These are phyloP conservation scores for Didymella sp. DNA, from an alignment of 2,329 filamentous ascomycete species.

Conservation along the genomic window DNA sequence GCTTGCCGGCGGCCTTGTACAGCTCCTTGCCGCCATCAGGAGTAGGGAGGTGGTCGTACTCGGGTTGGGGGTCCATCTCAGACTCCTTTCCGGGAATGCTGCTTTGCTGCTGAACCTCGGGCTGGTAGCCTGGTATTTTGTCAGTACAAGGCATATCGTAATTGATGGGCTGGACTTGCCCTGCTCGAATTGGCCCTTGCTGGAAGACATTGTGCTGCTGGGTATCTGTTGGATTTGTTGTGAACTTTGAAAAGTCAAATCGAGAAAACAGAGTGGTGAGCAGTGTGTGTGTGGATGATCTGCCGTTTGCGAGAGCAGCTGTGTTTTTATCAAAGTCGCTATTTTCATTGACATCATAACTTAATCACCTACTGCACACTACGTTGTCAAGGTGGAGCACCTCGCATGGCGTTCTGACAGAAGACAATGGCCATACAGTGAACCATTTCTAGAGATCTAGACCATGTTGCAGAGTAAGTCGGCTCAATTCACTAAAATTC, in stretches of 20 bases:
- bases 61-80: constrained; percentile 65
- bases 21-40: constrained; percentile 70
- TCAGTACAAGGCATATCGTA: constrained; percentile 3
- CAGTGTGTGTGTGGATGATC: neutral
- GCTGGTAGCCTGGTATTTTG: constrained; percentile 52
- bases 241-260: neutral
- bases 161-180: constrained; percentile 27
- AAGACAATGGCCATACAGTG: neutral
- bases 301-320: constrained; percentile 12
- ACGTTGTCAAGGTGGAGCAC: constrained; percentile 25
- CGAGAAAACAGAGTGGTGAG: neutral
- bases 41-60: constrained; percentile 70
- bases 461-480: neutral
- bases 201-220: constrained; percentile 57
- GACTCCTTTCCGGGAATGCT: constrained; percentile 60
- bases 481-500: neutral
- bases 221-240: neutral
- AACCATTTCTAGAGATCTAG: neutral
- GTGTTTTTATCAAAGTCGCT: constrained; percentile 21
- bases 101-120: constrained; percentile 59
- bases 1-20: constrained; percentile 78
- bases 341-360: constrained; percentile 39
- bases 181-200: constrained; percentile 48
- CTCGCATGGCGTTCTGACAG: constrained; percentile 6
- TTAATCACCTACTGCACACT: constrained; percentile 21